Percentiles rank a stretch among this genome's conserved stretches.
phyloP scores from a whole-genome alignment of 768 basidiomycete genomes.

The Mycena leptocephala region DNA sequence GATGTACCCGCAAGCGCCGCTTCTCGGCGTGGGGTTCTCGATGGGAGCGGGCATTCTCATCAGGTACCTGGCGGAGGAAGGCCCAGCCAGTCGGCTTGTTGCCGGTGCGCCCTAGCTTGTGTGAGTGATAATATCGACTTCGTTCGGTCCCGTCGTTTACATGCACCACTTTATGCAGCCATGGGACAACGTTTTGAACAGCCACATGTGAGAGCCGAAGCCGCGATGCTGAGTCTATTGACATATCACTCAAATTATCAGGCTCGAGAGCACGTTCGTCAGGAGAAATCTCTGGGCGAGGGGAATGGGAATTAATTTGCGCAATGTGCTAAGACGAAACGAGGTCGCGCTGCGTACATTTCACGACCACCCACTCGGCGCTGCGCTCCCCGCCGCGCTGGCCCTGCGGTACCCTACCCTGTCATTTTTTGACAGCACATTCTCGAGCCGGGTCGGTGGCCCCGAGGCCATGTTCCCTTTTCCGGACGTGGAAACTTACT shows the following conservation, averaged over 20 bases:
- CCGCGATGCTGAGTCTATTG: neutral
- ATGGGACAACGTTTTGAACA: slow-evolving; percentile 18
- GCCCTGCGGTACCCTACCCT: slow-evolving; percentile 9
- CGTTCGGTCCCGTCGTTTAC: neutral
- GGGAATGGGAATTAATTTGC: slow-evolving; percentile 10
- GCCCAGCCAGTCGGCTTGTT: neutral
- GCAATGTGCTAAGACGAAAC: neutral
- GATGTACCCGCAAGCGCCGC: slow-evolving; percentile 4
- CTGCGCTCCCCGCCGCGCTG: neutral
- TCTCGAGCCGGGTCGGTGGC: slow-evolving; percentile 12
- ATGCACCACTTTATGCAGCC: neutral
- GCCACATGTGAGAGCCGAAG: neutral
- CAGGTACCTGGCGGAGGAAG: slow-evolving; percentile 16
- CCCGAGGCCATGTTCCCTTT: slow-evolving; percentile 12
- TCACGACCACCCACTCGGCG: neutral
- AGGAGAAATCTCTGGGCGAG: slow-evolving; percentile 4
- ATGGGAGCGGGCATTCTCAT: slow-evolving; percentile 19
- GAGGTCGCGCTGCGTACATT: slow-evolving; percentile 1
- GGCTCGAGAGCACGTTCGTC: neutral
- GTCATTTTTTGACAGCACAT: slow-evolving; percentile 2
- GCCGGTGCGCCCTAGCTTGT: slow-evolving; percentile 9
- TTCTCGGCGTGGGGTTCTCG: slow-evolving; percentile 10
- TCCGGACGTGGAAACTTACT: neutral
- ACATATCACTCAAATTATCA: neutral
- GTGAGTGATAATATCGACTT: neutral